phyloP scores from a whole-genome alignment of 441 rosid genomes.

The Theobroma grandiflorum region DNA sequence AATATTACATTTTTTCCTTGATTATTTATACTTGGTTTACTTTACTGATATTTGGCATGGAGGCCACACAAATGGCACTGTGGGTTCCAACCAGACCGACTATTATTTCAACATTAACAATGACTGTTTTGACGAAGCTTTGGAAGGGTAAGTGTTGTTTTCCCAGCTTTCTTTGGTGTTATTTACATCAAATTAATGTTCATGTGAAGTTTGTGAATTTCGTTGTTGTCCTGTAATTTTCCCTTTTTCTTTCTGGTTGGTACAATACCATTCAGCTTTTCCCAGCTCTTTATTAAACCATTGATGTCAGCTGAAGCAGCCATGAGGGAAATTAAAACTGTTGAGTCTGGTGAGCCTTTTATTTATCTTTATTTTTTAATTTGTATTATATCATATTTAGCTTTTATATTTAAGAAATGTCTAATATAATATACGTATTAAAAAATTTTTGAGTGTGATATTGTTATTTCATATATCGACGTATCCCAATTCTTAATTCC shows the following conservation, averaged over 20 bases:
- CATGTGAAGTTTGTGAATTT: slow-evolving; percentile 10
- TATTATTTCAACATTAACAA: slow-evolving; percentile 73
- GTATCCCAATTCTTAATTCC: too few relatives aligned
- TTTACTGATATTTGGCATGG: slow-evolving; percentile 64
- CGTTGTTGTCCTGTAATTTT: slow-evolving; percentile 33
- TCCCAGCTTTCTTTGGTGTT: slow-evolving; percentile 17
- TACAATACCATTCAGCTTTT: slow-evolving; percentile 58
- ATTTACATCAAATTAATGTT: slow-evolving; percentile 5
- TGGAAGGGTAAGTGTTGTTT: slow-evolving; percentile 70
- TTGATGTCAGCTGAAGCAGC: slow-evolving; percentile 97
- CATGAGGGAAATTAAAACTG: slow-evolving; percentile 86
- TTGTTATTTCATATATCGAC: too few relatives aligned
- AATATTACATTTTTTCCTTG: too few relatives aligned
- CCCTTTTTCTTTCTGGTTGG: too few relatives aligned
- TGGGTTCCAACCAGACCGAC: slow-evolving; percentile 70
- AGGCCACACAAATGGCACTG: slow-evolving; percentile 77
- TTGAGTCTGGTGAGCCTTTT: slow-evolving; percentile 78
- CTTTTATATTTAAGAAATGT: too few relatives aligned
- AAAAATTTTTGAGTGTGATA: too few relatives aligned
- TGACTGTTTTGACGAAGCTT: slow-evolving; percentile 83
- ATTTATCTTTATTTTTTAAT: slow-evolving; percentile 2
- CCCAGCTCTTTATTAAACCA: slow-evolving; percentile 89
- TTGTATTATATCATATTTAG: neutral
- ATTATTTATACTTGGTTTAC: too few relatives aligned
- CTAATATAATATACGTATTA: too few relatives aligned